phyloP scores from a whole-genome alignment of 371 early-diverging fungal species.

The Mycotypha africana region DNA sequence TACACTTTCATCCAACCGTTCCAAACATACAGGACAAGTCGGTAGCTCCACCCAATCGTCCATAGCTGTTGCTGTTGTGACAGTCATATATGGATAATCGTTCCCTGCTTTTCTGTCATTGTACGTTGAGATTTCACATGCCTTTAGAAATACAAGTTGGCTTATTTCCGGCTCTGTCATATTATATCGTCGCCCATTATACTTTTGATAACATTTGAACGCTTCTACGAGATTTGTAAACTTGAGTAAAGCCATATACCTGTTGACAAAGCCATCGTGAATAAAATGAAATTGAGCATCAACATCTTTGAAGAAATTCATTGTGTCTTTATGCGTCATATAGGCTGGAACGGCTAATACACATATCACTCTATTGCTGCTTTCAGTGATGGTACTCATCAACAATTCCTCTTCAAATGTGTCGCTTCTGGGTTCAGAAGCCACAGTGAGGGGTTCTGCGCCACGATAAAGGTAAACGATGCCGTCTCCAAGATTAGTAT shows the following conservation, averaged over 20 bases:
- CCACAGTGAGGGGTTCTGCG: too few species aligned
- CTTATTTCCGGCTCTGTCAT: slow-evolving; percentile 79
- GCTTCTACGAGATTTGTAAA: slow-evolving; percentile 59
- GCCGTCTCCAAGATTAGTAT: slow-evolving; percentile 37
- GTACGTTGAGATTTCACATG: slow-evolving; percentile 51
- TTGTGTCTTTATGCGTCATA: slow-evolving; percentile 81
- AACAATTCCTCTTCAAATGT: slow-evolving; percentile 8
- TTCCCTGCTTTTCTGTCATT: too few species aligned
- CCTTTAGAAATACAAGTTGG: slow-evolving; percentile 68
- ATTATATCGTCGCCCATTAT: slow-evolving; percentile 77
- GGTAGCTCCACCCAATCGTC: slow-evolving; percentile 62
- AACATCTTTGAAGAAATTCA: slow-evolving; percentile 59
- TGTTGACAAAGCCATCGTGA: slow-evolving; percentile 74
- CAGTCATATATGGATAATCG: slow-evolving; percentile 53
- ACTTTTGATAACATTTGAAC: slow-evolving; percentile 63
- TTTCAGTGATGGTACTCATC: background rate
- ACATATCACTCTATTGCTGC: slow-evolving; percentile 51
- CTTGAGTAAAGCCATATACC: slow-evolving; percentile 79
- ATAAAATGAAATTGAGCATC: slow-evolving; percentile 68
- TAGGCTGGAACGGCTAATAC: slow-evolving; percentile 86
- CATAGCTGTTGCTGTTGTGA: slow-evolving; percentile 19
- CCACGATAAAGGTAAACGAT: slow-evolving; percentile 73
- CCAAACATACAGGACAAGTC: slow-evolving; percentile 94
- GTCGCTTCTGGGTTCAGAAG: slow-evolving; percentile 31
- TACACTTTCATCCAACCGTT: slow-evolving; percentile 83